These are phyloP conservation scores for Kingdonia uniflora DNA, from an alignment of 164 flowering plant genomes.

Conservation along the genomic window DNA sequence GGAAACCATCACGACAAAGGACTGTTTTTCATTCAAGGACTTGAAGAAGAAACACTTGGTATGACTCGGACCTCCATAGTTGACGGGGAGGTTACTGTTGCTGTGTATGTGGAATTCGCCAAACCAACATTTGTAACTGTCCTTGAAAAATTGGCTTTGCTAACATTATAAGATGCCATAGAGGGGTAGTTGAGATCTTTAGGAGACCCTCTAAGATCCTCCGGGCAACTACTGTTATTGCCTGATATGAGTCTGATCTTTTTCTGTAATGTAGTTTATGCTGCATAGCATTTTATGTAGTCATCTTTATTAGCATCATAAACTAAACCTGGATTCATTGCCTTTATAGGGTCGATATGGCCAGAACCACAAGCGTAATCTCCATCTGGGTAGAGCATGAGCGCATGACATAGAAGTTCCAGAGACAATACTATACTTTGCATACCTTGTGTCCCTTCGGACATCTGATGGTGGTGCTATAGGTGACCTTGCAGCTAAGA, in stretches of 20 bases:
- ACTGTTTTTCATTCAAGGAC: slow-evolving; percentile 21
- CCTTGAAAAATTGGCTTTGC: slow-evolving; percentile 13
- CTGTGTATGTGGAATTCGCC: slow-evolving; percentile 26
- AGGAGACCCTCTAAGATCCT: neutral
- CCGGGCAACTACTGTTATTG: slow-evolving; percentile 19
- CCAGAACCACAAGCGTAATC: slow-evolving; percentile 48
- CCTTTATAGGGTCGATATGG: slow-evolving; percentile 29
- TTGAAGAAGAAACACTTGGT: slow-evolving; percentile 23
- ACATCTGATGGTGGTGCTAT: slow-evolving; percentile 7
- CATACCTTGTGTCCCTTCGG: slow-evolving; percentile 22
- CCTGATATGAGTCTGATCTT: slow-evolving; percentile 12
- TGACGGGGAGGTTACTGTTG: neutral
- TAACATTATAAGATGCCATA: slow-evolving; percentile 15
- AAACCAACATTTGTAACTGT: slow-evolving; percentile 42
- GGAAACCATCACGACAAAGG: slow-evolving; percentile 23
- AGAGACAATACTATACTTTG: slow-evolving; percentile 20
- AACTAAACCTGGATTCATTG: slow-evolving; percentile 36
- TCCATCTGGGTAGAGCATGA: slow-evolving; percentile 17
- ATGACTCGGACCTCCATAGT: slow-evolving; percentile 14
- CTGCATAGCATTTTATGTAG: slow-evolving; percentile 21
- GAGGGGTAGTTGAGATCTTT: slow-evolving; percentile 42
- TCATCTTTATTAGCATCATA: slow-evolving; percentile 24
- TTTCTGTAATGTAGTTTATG: neutral
- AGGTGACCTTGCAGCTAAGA: slow-evolving; percentile 46
- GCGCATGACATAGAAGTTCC: slow-evolving; percentile 59